Base-by-base conservation (phyloP, 2,329 filamentous ascomycete genomes). In the Curvularia eragrostidis region DNA sequence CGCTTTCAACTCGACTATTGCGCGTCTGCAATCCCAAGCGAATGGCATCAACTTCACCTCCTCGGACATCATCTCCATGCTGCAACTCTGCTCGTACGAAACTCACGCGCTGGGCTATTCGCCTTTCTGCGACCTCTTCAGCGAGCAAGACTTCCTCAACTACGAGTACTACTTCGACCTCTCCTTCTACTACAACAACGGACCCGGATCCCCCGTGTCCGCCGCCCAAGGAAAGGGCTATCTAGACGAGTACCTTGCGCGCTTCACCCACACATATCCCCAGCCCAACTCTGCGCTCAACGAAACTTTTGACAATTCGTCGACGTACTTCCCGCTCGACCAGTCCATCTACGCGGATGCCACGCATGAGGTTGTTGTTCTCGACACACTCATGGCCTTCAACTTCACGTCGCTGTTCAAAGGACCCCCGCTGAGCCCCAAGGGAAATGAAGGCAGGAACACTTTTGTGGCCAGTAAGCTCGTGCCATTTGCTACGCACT, bases 141-240 rank as follows among this genome's bases (percentile, higher is more conserved):
- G 65, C 46, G 68, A 79, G 43, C 63, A 79, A 52, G 79, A 81
- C 54, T 81, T 77, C 56, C 28, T 79, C 9, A 79, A 79, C 58
- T 80, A 75, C 53, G 79, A 80, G 50, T 80, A 81, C 64, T 79
- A 74, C 64, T 79, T 74, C 59, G 79, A 81, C 54, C 64, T 81
- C 28, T 74, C 74, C 55, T 68, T 78, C 65, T 73, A 71, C 61
- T 71, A 68, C 61, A 72, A 74, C 62, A 74, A 74, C 52, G 68
- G 71, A 0, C 68, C 68, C 8, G 70, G 71, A 5, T 71, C 68
- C 4, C 70, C 70, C 3, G 70, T 73, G 3, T 58, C 71, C 8
- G 71, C 71, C n/a, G 71, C 70, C 0, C 69, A 74, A 54, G 71
- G 71, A n/a, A 74, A 74, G 32, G 70, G 65, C 1, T 74, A 65